Base-by-base conservation (phyloP, 345 rosid species). In the Murraya paniculata region DNA sequence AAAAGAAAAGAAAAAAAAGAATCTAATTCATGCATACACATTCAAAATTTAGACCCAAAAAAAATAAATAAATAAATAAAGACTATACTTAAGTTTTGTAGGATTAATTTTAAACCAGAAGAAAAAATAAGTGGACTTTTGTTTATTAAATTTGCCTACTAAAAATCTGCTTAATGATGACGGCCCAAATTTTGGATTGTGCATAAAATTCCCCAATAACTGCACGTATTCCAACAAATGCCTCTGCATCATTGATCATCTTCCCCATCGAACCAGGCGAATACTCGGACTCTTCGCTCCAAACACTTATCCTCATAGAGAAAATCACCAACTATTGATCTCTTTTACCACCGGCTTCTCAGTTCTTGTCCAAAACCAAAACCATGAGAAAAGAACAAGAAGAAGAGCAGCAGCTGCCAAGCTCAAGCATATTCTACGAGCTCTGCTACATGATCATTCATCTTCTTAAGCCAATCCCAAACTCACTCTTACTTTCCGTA, bases 381-480 rank as follows among this genome's bases (percentile, higher is more conserved):
- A 36, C n/a, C 18, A 60, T 74, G 68, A 61, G 39, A 41, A 36
- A 36, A 7, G 57, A 39, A 50, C 56, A 50, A 39, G 39, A 60
- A 39, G 9, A 60, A 61, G 66, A 64, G 13, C 35, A 64, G n/a
- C 69, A 35, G 45, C 56, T 50, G 7, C 5, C 56, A 18, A 16
- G 56, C 21, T 41, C 68, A 2, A 45, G 64, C 62, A 30, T 45
- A 24, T 28, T 79, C 62, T 14, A 59, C 72, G 73, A 82, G 25
- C 73, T 78, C 69, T 75, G 73, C 60, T 75, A 66, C 35, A 35
- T 65, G 35, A 75, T 74, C 24, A 22, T 48, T 31, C 45, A 41
- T 25, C 38, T 71, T 64, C 31, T 82, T 27, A 64, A 50, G 10
- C 81, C 78, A 18, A 48, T 78, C 6, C 60, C 59, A 45, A 16